phyloP scores from a whole-genome alignment of 306 rosid genomes.

The Quercus rubra region DNA sequence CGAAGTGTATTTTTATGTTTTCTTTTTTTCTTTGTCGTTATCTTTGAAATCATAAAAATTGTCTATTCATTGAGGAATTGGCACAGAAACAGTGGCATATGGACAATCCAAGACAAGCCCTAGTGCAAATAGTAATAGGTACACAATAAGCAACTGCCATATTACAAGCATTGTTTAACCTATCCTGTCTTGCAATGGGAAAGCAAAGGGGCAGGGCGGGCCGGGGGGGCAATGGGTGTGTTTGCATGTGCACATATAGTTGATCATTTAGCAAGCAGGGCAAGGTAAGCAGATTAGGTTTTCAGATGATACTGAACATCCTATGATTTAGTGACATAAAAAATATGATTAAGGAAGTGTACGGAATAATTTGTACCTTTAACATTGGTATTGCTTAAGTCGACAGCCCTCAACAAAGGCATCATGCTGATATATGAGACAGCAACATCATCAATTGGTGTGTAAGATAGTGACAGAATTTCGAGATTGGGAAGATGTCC shows the following conservation, averaged over 20 bases:
- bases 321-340: neutral
- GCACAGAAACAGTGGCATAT: neutral
- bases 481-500: slow-evolving; percentile 76
- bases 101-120: neutral
- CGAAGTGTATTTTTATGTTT: neutral
- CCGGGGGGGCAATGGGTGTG: neutral
- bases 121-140: neutral
- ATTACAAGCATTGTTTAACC: neutral
- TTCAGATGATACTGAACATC: neutral
- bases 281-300: neutral
- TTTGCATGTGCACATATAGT: neutral
- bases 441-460: slow-evolving; percentile 67
- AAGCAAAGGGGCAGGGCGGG: too few species aligned
- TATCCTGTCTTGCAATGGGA: neutral
- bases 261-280: neutral
- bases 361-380: slow-evolving; percentile 54
- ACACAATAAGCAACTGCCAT: neutral
- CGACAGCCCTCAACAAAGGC: slow-evolving; percentile 71
- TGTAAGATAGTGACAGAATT: slow-evolving; percentile 58
- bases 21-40: too few species aligned
- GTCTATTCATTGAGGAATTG: neutral
- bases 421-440: slow-evolving; percentile 58
- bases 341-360: neutral
- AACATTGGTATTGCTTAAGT: slow-evolving; percentile 67
- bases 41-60: too few species aligned